These are phyloP conservation scores for Exserohilum turcica DNA, from an alignment of 2,329 filamentous ascomycete genomes.

Conservation along the genomic window DNA sequence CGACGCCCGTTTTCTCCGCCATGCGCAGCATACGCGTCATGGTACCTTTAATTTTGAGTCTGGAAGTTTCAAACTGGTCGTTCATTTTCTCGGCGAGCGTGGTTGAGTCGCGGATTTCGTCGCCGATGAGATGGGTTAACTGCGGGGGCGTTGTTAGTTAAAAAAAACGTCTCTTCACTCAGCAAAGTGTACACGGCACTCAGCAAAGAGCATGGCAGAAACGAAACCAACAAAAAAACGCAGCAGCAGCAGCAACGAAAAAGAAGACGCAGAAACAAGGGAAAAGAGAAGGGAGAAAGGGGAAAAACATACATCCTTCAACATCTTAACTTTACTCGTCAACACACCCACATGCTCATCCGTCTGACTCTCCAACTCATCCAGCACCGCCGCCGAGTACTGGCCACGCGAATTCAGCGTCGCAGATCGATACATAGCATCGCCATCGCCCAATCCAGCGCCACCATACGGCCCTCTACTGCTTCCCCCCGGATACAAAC, in stretches of 20 bases:
- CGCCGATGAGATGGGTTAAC: constrained; percentile 91
- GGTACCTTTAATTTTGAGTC: constrained; percentile 80
- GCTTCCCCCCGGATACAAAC: constrained; percentile 15
- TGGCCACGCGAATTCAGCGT: constrained; percentile 71
- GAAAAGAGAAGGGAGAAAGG: background rate
- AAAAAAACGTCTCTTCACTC: no score
- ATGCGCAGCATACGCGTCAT: constrained; percentile 98
- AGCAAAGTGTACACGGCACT: no score
- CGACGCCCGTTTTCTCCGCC: constrained; percentile 91
- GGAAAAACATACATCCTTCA: constrained; percentile 76
- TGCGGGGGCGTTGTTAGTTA: background rate
- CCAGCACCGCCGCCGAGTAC: constrained; percentile 89
- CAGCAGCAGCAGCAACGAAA: no score
- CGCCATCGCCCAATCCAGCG: constrained; percentile 1
- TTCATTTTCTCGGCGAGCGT: constrained; percentile 95
- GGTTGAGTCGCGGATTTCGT: constrained; percentile 90
- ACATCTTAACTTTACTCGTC: constrained; percentile 81
- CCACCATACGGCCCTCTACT: constrained; percentile 9
- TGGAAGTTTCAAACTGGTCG: constrained; percentile 85
- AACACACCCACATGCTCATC: constrained; percentile 90
- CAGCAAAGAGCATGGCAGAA: no score
- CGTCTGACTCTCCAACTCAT: constrained; percentile 95
- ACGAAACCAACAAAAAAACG: no score
- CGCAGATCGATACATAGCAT: constrained; percentile 43
- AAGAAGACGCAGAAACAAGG: background rate